Evolutionary conservation across 2,329 filamentous ascomycete genomes (phyloP).

Genomic region (Lojkania enalia): DNA sequence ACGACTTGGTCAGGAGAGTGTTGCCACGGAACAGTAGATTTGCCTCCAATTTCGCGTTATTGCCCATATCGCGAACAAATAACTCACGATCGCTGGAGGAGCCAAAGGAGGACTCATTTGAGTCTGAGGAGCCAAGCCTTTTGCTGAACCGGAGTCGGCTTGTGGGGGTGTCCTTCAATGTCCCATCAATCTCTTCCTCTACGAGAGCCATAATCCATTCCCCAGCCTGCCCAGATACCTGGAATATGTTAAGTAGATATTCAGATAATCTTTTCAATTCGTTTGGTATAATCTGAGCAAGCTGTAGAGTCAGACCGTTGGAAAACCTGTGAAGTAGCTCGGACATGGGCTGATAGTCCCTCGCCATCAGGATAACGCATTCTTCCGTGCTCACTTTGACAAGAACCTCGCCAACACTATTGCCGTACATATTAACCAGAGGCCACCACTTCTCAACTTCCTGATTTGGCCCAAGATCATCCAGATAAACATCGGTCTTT

Average conservation of each 20-base stretch:
- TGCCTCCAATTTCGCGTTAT: slow-evolving; percentile 80
- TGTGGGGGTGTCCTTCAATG: slow-evolving; percentile 77
- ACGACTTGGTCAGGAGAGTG: slow-evolving; percentile 85
- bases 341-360: slow-evolving; percentile 82
- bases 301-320: slow-evolving; percentile 80
- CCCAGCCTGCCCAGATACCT: slow-evolving; percentile 79
- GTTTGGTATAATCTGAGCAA: slow-evolving; percentile 75
- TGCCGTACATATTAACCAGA: slow-evolving; percentile 74
- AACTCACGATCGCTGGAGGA: slow-evolving; percentile 66
- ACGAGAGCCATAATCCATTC: slow-evolving; percentile 94
- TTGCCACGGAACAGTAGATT: slow-evolving; percentile 96
- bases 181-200: slow-evolving; percentile 95
- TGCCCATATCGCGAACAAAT: slow-evolving; percentile 75
- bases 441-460: slow-evolving; percentile 86
- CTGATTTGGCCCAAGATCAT: slow-evolving; percentile 75
- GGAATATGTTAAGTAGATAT: slow-evolving; percentile 89
- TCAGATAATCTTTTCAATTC: slow-evolving; percentile 82
- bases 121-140: slow-evolving; percentile 72
- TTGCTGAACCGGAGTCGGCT: slow-evolving; percentile 69
- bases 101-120: slow-evolving; percentile 54
- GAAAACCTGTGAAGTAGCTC: slow-evolving; percentile 84
- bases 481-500: slow-evolving; percentile 78
- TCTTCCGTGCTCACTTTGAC: slow-evolving; percentile 85
- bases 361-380: slow-evolving; percentile 81
- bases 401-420: slow-evolving; percentile 79